phyloP scores from a whole-genome alignment of 2,329 filamentous ascomycete species.

The Arthrinium phaeospermum region DNA sequence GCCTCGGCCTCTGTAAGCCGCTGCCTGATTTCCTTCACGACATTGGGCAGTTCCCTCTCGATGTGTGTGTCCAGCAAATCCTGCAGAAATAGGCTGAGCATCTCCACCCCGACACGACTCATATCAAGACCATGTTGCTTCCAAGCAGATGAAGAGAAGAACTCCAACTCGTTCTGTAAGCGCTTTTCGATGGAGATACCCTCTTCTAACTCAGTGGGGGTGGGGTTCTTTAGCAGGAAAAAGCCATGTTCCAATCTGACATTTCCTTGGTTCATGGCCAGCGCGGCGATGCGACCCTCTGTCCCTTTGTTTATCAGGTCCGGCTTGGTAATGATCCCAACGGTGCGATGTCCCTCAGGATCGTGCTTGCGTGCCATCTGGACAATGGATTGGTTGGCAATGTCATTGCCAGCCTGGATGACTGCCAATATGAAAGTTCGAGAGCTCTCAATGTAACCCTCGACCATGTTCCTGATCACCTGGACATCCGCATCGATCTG shows the following conservation, averaged over 20 bases:
- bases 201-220: conserved; percentile 38
- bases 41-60: conserved; percentile 36
- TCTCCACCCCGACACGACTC: conserved; percentile 29
- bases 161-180: conserved; percentile 43
- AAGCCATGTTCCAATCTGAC: conserved; percentile 49
- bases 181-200: conserved; percentile 36
- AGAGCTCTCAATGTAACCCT: conserved; percentile 46
- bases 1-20: conserved; percentile 21
- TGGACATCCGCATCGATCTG: conserved; percentile 41
- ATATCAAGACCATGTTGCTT: conserved; percentile 32
- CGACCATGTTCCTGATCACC: conserved; percentile 43
- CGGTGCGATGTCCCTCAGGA: conserved; percentile 40
- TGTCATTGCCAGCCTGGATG: conserved; percentile 47
- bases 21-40: conserved; percentile 32
- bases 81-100: conserved; percentile 31
- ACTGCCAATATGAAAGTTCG: conserved; percentile 53
- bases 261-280: conserved; percentile 39
- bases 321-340: conserved; percentile 52
- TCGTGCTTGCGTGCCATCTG: conserved; percentile 39
- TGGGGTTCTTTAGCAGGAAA: conserved; percentile 42
- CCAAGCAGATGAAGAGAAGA: conserved; percentile 45
- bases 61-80: conserved; percentile 37
- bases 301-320: conserved; percentile 40
- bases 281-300: conserved; percentile 35
- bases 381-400: conserved; percentile 45